Evolutionary conservation across 257 asterid species (phyloP), one percentile per base, ranked within the genome.

Genomic region (Petunia axillaris): DNA sequence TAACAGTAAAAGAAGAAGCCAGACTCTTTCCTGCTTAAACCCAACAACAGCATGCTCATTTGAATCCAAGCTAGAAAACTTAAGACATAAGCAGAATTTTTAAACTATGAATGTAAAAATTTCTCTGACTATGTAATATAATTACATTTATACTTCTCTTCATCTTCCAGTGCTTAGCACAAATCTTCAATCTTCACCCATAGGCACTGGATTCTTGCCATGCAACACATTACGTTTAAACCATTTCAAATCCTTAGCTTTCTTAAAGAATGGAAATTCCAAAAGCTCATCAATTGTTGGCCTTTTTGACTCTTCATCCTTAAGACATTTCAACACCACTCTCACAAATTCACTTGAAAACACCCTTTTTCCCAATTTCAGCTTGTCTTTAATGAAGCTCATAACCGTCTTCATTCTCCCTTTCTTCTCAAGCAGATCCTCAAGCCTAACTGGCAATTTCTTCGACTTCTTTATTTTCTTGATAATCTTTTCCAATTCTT

Each of bases 311-410:
- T 36, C 39, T 8, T 63, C 36, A 4, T 0, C 7, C 35, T 48
- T 4, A 11, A 78, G 48, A 63, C 75, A 78, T 2, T 78, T 62
- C 37, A 55, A 39, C 38, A 78, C 81, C 50, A 78, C n/a, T 2
- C 46, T 5, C 75, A 5, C 81, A 48, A 78, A 78, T 8, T 78
- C 81, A 11, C 44, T 37, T 0, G 75, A 48, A 63, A 78, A 63
- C 25, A 25, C 25, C 25, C 25, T 25, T 25, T 25, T 25, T 43
- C 14, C 76, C 1, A 14, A 1, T 40, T 46, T 13, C 54, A 11
- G 25, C 6, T 77, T 77, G 13, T 58, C 73, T 7, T 35, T 73
- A 0, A 73, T 35, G 50, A 10, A 73, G 11, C 43, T 62, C 1
- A 6, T 1, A 35, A 36, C 13, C 50, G 25, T 50, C 59, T 73